Evolutionary conservation across 1,139 yeast species (phyloP).

Genomic region (Blastobotrys ciferrii): DNA sequence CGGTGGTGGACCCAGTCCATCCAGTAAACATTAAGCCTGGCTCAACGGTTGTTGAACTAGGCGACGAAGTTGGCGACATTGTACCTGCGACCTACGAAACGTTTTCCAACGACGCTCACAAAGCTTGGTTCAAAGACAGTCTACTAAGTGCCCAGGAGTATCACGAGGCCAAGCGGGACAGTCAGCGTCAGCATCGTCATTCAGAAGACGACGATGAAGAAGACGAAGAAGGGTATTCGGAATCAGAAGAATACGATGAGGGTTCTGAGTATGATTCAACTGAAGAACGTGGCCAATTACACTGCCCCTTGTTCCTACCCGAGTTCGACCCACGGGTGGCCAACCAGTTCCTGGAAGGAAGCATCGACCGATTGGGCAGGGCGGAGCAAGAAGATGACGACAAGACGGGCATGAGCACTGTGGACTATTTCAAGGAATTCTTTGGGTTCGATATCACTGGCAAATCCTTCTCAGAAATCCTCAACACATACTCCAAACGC

Average conservation of each 20-base stretch:
- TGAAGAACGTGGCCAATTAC: too few relatives aligned
- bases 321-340: background rate
- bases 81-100: background rate
- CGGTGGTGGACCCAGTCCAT: background rate
- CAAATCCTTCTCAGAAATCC: slow-evolving; percentile 15
- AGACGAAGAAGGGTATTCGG: too few relatives aligned
- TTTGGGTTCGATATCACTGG: slow-evolving; percentile 24
- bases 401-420: slow-evolving; percentile 3
- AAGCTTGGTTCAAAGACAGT: background rate
- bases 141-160: slow-evolving; percentile 9
- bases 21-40: background rate
- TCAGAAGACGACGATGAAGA: too few relatives aligned
- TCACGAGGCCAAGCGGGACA: background rate
- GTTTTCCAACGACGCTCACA: background rate
- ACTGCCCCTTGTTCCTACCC: too few relatives aligned
- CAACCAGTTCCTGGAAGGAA: slow-evolving; percentile 6
- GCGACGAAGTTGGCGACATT: background rate
- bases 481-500: slow-evolving; percentile 12
- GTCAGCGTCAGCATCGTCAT: too few relatives aligned
- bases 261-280: background rate
- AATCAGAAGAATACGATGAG: too few relatives aligned
- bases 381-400: background rate
- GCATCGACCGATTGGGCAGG: slow-evolving; percentile 3
- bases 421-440: slow-evolving; percentile 16
- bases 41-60: background rate